These are phyloP conservation scores for Daldinia loculata DNA, from an alignment of 495 filamentous ascomycete genomes.

Conservation along the genomic window DNA sequence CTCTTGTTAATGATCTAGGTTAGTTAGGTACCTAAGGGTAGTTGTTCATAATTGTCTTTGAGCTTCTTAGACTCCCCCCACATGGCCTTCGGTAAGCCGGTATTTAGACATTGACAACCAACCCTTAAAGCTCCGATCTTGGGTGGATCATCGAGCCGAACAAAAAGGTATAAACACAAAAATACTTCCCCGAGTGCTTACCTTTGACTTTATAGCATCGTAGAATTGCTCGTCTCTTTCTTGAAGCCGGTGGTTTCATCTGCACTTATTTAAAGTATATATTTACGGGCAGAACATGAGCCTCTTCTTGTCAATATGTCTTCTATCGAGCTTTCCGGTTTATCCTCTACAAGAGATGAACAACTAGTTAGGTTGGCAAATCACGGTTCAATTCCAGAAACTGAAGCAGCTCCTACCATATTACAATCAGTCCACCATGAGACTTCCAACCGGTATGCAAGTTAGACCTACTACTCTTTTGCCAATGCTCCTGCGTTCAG, in stretches of 20 bases:
- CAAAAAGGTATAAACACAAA: neutral
- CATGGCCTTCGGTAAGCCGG: neutral
- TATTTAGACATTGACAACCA: neutral
- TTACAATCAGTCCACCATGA: neutral
- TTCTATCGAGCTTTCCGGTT: neutral
- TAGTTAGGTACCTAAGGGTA: no score
- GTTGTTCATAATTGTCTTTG: no score
- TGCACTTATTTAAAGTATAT: neutral
- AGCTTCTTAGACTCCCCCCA: no score
- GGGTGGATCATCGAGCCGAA: neutral
- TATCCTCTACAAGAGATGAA: neutral
- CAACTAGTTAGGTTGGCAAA: neutral
- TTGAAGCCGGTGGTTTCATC: neutral
- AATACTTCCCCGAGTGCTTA: neutral
- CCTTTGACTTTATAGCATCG: neutral
- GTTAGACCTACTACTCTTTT: no score
- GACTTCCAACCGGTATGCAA: neutral
- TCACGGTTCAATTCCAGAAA: neutral
- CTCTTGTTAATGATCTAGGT: no score
- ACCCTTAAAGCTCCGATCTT: neutral
- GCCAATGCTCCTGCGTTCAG: no score
- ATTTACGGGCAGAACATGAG: neutral
- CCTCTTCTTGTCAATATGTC: neutral
- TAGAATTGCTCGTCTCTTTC: neutral
- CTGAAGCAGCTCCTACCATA: neutral